Percentiles rank a stretch among this genome's conserved stretches.
These are phyloP conservation scores for Mycena maculata DNA, from an alignment of 768 basidiomycete species.

Conservation along the genomic window DNA sequence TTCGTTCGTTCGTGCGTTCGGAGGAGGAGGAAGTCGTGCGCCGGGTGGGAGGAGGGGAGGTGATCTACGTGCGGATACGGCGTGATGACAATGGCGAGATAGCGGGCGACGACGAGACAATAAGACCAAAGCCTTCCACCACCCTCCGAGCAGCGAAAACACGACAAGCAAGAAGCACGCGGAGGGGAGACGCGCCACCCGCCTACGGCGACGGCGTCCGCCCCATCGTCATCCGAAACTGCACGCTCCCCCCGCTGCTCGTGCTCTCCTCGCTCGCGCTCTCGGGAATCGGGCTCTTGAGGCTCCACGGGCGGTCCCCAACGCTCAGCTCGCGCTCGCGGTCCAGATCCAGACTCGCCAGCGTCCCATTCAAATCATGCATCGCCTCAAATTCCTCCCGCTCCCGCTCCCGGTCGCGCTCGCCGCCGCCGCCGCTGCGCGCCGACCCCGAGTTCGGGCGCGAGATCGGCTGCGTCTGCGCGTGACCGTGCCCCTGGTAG, in stretches of 20 bases:
- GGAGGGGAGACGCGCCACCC: not conserved
- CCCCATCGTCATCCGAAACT: slow-evolving; percentile 34
- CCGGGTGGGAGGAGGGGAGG: slow-evolving; percentile 2
- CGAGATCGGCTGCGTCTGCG: slow-evolving; percentile 59
- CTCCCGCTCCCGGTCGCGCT: slow-evolving; percentile 36
- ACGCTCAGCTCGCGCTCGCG: slow-evolving; percentile 45
- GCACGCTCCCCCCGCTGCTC: slow-evolving; percentile 35
- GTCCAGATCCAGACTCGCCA: slow-evolving; percentile 75
- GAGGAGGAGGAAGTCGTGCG: slow-evolving; percentile 18
- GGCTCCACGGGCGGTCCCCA: slow-evolving; percentile 38
- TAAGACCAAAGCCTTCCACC: slow-evolving; percentile 27
- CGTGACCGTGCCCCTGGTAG: slow-evolving; percentile 45
- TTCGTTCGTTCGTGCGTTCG: slow-evolving; percentile 5
- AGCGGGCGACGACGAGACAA: slow-evolving; percentile 26
- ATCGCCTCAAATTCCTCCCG: slow-evolving; percentile 62
- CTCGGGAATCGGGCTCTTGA: slow-evolving; percentile 25
- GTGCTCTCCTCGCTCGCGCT: slow-evolving; percentile 28
- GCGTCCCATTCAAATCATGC: slow-evolving; percentile 79
- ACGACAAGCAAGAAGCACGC: slow-evolving; percentile 11
- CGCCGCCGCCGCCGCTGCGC: slow-evolving; percentile 37
- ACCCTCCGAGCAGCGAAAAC: slow-evolving; percentile 5
- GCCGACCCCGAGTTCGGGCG: slow-evolving; percentile 62
- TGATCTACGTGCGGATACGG: not conserved
- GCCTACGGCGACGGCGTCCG: slow-evolving; percentile 26
- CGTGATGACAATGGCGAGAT: slow-evolving; percentile 10